A percentile compares a stretch with the other conserved stretches of the same genome.
These are phyloP conservation scores for Vicia villosa DNA, from an alignment of 306 rosid genomes.

Conservation along the genomic window DNA sequence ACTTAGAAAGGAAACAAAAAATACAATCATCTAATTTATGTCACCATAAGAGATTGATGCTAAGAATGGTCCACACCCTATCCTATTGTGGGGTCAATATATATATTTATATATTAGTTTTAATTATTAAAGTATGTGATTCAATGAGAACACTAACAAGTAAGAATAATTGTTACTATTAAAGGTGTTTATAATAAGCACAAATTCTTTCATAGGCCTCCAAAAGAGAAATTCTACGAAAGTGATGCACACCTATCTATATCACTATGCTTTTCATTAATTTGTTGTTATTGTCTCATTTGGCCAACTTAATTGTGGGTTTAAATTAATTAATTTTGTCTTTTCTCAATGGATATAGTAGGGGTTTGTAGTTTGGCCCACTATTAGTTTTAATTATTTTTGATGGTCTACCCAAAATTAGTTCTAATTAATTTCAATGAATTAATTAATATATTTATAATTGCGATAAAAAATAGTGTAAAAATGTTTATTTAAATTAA, in stretches of 20 bases:
- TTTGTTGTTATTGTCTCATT: constrained; percentile 40
- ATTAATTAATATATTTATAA: too few species aligned
- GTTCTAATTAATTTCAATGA: too few species aligned
- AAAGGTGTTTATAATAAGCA: constrained; percentile 38
- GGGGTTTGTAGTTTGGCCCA: not conserved
- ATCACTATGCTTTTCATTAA: constrained; percentile 49
- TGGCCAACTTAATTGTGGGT: constrained; percentile 27
- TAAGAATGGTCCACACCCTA: constrained; percentile 42
- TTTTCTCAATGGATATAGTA: constrained; percentile 25
- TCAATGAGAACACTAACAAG: constrained; percentile 41
- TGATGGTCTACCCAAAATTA: too few species aligned
- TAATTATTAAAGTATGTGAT: constrained; percentile 50
- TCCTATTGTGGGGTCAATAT: constrained; percentile 18
- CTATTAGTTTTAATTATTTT: not conserved
- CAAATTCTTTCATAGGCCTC: constrained; percentile 55
- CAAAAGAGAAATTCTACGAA: constrained; percentile 63
- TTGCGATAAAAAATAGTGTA: too few species aligned
- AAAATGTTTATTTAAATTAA: not conserved
- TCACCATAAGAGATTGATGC: constrained; percentile 41
- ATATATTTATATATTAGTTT: constrained; percentile 27
- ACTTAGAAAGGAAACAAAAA: constrained; percentile 41
- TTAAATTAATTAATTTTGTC: not conserved
- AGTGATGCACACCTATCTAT: constrained; percentile 44
- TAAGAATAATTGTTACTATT: constrained; percentile 14
- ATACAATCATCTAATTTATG: constrained; percentile 42